Base-by-base conservation (phyloP, 495 filamentous ascomycete genomes). In the Podospora sp. region DNA sequence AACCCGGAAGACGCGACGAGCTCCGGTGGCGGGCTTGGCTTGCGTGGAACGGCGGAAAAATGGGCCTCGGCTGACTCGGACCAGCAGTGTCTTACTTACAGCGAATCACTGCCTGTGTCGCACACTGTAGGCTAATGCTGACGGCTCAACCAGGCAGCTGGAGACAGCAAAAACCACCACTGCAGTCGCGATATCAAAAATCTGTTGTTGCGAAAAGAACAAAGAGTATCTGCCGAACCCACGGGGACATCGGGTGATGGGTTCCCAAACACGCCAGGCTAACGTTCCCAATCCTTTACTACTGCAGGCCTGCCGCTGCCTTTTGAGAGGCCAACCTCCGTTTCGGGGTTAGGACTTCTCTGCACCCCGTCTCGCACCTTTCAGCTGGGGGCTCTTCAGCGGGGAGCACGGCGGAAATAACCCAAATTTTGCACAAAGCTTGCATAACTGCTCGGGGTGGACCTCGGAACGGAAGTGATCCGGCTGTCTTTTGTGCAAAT, bases 1-100 rank as follows among this genome's bases (percentile, higher is more conserved):
- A 18, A n/a, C 6, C 18, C n/a, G 21, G 24, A 55, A 21, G 52
- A 22, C 14, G 20, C 52, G 52, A 55, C 6, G n/a, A 8, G 52
- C 24, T 26, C 24, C 26, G 56, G 56, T 29, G 26, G 56, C 56
- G 26, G 56, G 56, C 56, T 59, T 59, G 56, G 56, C 56, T 59
- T 59, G 56, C 22, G 53, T 57, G 18, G 25, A 26, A 33, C 21
- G 56, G 9, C 18, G 53, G 53, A 20, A 26, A 14, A 26, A 26
- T 27, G 22, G 22, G 24, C 56, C 25, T 59, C 33, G 55, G 56
- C 25, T 35, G 26, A 26, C 26, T 22, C 52, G 20, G 52, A 55
- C 52, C 4, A 26, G 6, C 20, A 2, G 1, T 12, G 20, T 2
- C 16, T 55, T 2, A 55, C 52, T 22, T 22, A 55, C 21, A 55